Evolutionary conservation across 2,329 filamentous ascomycete species (phyloP).

Genomic region (Gaeumannomyces tritici): DNA sequence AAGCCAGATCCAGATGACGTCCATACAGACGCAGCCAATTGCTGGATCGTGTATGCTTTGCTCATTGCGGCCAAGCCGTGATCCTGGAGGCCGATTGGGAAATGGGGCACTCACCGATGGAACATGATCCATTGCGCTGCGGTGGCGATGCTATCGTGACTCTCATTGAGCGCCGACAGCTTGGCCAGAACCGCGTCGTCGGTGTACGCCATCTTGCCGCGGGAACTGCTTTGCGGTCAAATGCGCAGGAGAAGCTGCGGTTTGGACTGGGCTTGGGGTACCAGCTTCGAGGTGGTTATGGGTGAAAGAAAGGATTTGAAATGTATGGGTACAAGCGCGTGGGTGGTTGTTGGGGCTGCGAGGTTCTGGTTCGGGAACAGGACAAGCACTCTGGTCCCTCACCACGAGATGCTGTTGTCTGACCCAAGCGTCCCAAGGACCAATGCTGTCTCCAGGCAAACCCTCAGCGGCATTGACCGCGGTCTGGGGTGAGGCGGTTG

Average conservation of each 20-base stretch:
- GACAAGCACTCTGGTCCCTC: neutral
- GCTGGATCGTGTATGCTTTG: neutral
- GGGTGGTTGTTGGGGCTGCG: neutral
- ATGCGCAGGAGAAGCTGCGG: too few relatives aligned
- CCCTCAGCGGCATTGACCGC: neutral
- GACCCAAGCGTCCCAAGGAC: neutral
- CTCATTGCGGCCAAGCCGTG: neutral
- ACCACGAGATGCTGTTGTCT: neutral
- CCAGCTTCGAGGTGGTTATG: neutral
- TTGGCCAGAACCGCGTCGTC: constrained; percentile 94
- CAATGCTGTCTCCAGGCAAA: neutral
- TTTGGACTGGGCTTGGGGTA: too few relatives aligned
- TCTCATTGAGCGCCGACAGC: constrained; percentile 91
- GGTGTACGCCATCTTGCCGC: constrained; percentile 70
- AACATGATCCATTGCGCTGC: constrained; percentile 99
- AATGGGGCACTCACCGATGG: constrained; percentile 55
- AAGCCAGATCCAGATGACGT: neutral
- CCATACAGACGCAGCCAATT: neutral
- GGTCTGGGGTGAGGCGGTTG: neutral
- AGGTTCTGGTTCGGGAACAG: neutral
- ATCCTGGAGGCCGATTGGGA: neutral
- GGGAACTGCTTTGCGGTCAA: neutral
- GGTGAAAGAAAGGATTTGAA: neutral
- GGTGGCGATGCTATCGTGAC: constrained; percentile 91
- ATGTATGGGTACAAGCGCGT: neutral